These are phyloP conservation scores for Aplosporella prunicola DNA, from an alignment of 2,329 filamentous ascomycete species.

Conservation along the genomic window DNA sequence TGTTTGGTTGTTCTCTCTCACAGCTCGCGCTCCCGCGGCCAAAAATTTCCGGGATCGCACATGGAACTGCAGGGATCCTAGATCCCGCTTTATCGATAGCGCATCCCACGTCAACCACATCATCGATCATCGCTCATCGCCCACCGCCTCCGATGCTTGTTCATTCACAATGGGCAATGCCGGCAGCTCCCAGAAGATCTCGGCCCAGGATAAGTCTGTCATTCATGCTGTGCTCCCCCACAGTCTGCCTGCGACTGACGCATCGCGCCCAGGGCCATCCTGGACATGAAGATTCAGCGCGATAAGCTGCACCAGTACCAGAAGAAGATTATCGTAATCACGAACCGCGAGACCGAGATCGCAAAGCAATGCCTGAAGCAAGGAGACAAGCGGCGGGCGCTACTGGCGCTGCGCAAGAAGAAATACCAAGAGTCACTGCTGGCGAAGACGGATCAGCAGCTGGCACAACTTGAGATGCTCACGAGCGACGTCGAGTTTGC, in stretches of 20 bases:
- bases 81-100: no score
- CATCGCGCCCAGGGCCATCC: slow-evolving; percentile 61
- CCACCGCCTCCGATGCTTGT: no score
- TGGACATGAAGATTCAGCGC: slow-evolving; percentile 94
- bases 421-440: slow-evolving; percentile 94
- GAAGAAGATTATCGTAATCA: slow-evolving; percentile 76
- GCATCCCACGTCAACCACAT: no score
- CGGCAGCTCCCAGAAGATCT: slow-evolving; percentile 55
- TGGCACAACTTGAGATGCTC: slow-evolving; percentile 86
- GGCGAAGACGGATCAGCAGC: slow-evolving; percentile 79
- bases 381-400: slow-evolving; percentile 70
- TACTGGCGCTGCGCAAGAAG: slow-evolving; percentile 83
- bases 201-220: slow-evolving; percentile 75
- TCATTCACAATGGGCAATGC: slow-evolving; percentile 52
- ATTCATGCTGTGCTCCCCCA: slow-evolving; percentile 12
- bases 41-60: slow-evolving; percentile 1
- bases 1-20: no score
- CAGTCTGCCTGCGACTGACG: slow-evolving; percentile 8
- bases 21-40: background rate
- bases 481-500: slow-evolving; percentile 90
- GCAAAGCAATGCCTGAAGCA: slow-evolving; percentile 72
- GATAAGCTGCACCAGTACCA: slow-evolving; percentile 97
- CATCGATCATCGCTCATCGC: no score
- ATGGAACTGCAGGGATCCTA: no score
- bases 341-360: slow-evolving; percentile 76